A percentile compares a stretch with the other conserved stretches of the same genome.
Evolutionary conservation across 768 basidiomycete genomes (phyloP).

Genomic region (Rhizopogon vesiculosus): DNA sequence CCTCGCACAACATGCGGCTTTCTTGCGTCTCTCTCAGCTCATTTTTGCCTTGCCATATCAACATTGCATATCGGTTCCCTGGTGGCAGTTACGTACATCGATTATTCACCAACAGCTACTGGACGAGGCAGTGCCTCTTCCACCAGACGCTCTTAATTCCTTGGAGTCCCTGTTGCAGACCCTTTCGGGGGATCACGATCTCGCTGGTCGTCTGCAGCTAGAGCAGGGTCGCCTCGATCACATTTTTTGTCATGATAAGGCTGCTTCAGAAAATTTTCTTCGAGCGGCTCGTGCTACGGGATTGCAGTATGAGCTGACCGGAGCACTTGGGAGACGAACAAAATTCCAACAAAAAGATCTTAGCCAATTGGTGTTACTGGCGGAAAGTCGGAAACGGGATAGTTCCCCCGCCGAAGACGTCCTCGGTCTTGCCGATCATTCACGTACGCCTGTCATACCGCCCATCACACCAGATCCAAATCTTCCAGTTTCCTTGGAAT

Average conservation of each 20-base stretch:
- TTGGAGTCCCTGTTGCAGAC: conserved; percentile 37
- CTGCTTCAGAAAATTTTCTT: conserved; percentile 74
- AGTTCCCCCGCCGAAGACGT: conserved; percentile 9
- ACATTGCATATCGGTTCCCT: conserved; percentile 48
- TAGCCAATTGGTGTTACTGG: conserved; percentile 89
- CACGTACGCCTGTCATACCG: conserved; percentile 6
- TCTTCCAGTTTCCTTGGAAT: conserved; percentile 72
- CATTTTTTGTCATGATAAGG: conserved; percentile 66
- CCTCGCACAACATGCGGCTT: conserved; percentile 61
- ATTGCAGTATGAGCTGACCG: conserved; percentile 86
- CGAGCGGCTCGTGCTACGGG: conserved; percentile 72
- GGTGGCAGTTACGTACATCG: conserved; percentile 83
- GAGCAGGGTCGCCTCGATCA: conserved; percentile 83
- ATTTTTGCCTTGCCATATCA: conserved; percentile 52
- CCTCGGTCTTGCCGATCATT: conserved; percentile 5
- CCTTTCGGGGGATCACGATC: conserved; percentile 51
- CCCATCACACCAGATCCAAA: conserved; percentile 9
- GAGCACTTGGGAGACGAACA: conserved; percentile 89
- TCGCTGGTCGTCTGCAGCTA: conserved; percentile 62
- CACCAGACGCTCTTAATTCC: conserved; percentile 34
- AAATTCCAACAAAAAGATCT: conserved; percentile 86
- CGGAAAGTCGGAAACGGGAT: conserved; percentile 65
- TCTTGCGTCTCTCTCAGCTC: conserved; percentile 73
- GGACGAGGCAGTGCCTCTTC: conserved; percentile 74
- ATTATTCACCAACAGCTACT: conserved; percentile 70